Evolutionary conservation across 1,139 yeast genomes (phyloP).

Genomic region (Wickerhamiella infanticola): DNA sequence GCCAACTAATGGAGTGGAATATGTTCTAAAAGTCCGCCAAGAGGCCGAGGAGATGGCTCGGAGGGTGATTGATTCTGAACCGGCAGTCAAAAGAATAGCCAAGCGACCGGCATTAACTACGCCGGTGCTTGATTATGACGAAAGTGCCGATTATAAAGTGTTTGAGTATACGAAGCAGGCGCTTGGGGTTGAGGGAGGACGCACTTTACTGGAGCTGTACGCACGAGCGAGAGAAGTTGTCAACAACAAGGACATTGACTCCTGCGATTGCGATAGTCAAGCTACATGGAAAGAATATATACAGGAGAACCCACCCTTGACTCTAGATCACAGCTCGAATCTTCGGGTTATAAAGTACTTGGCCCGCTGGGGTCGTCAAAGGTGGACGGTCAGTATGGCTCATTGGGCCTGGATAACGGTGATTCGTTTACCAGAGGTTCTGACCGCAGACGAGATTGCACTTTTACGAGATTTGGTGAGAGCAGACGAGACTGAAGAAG

Average conservation of each 20-base stretch:
- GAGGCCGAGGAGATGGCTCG: slow-evolving; percentile 6
- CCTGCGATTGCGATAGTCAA: slow-evolving; percentile 8
- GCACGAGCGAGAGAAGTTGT: background rate
- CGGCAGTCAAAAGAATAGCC: too few relatives aligned
- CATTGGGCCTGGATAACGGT: slow-evolving; percentile 29
- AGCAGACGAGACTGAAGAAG: slow-evolving; percentile 1
- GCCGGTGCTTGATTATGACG: background rate
- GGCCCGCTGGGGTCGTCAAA: slow-evolving; percentile 7
- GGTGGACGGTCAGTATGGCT: slow-evolving; percentile 8
- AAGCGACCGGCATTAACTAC: background rate
- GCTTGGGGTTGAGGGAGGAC: background rate
- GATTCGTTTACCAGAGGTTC: slow-evolving; percentile 25
- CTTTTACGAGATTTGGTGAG: slow-evolving; percentile 26
- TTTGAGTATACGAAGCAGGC: background rate
- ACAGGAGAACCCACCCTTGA: slow-evolving; percentile 6
- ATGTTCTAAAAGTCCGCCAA: slow-evolving; percentile 12
- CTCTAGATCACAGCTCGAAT: slow-evolving; percentile 7
- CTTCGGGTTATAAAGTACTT: slow-evolving; percentile 10
- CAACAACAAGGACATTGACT: background rate
- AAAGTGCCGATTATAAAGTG: background rate
- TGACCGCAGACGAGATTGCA: slow-evolving; percentile 27
- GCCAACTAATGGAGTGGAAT: slow-evolving; percentile 13
- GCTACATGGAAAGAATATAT: slow-evolving; percentile 12
- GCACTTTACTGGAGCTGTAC: background rate
- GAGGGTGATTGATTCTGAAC: background rate